Base-by-base conservation (phyloP, 2,329 filamentous ascomycete genomes). In the Laburnicola sp. region DNA sequence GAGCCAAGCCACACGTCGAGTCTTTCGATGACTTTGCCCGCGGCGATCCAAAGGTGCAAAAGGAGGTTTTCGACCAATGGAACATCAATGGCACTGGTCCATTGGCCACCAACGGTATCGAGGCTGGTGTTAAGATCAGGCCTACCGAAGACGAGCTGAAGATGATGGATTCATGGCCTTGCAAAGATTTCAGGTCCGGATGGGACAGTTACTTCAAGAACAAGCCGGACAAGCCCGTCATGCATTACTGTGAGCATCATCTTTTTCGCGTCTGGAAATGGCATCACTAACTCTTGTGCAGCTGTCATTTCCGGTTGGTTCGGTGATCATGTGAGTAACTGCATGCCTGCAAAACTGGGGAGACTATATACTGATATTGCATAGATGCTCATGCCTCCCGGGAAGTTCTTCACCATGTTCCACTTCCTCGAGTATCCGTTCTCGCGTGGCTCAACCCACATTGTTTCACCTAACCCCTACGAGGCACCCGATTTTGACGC, bases 121-220 rank as follows among this genome's bases (percentile, higher is more conserved):
- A 92, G 0, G 87, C 87, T 3, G 88, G 88, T 58, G 87, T 91
- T 54, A 92, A 92, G 77, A 81, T 91, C 63, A 80, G 88, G 2
- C 88, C 88, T 0, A 88, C 82, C 0, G 77, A 84, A 53, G 74
- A 86, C 39, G 88, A 92, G 63, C 78, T 88, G 21, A 78, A 80
- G 44, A 76, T 85, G 62, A 87, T 91, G 72, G 84, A 87, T 68
- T 80, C 71, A 5, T 90, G 88, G 87, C 88, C 88, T 0, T 89
- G 84, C 41, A 83, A 84, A 8, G 85, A 90, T 46, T 93, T 93
- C 77, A 81, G 80, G 39, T 80, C 82, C 5, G 87, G 88, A 2
- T 93, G 88, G 87, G 84, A 92, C 62, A 86, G 82, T 47, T 92
- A 93, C 76, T 93, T 92, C 74, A 88, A 90, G 77, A 75, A 92